Evolutionary conservation across 371 early-diverging fungal genomes (phyloP).

Genomic region (Smittium mucronatum): DNA sequence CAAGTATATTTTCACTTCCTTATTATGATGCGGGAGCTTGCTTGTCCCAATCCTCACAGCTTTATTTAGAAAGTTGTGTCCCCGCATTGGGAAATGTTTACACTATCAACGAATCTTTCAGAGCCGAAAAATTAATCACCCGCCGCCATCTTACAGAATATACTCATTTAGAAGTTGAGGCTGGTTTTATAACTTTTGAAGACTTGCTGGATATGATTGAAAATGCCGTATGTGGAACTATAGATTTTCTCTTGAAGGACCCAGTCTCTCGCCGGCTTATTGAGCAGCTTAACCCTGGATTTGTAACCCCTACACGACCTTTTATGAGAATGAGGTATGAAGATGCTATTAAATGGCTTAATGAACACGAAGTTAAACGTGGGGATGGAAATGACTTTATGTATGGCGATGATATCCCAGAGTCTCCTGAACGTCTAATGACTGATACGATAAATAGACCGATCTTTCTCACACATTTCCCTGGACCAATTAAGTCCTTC

Average conservation of each 20-base stretch:
- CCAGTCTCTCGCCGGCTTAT: conserved; percentile 62
- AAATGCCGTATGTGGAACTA: conserved; percentile 75
- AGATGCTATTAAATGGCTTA: conserved; percentile 94
- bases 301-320: conserved; percentile 68
- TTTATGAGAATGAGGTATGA: conserved; percentile 94
- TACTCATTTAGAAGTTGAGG: conserved; percentile 98
- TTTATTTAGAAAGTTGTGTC: conserved; percentile 97
- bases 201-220: conserved; percentile 87
- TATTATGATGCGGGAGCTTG: conserved; percentile 98
- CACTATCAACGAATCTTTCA: conserved; percentile 96
- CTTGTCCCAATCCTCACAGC: conserved; percentile 98
- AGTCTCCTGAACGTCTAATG: conserved; percentile 96
- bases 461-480: conserved; percentile 95
- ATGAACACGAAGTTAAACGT: conserved; percentile 75
- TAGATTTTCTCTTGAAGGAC: conserved; percentile 67
- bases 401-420: conserved; percentile 99
- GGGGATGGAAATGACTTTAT: conserved; percentile 81
- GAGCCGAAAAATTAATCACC: conserved; percentile 99
- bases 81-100: conserved; percentile 95
- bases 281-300: conserved; percentile 75
- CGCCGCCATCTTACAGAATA: conserved; percentile 98
- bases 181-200: conserved; percentile 89
- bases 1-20: conserved; percentile 91
- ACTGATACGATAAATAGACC: conserved; percentile 94
- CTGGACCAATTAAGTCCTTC: conserved; percentile 98